phyloP scores from a whole-genome alignment of 2,329 filamentous ascomycete species.

The Sordariomycetes sp. region DNA sequence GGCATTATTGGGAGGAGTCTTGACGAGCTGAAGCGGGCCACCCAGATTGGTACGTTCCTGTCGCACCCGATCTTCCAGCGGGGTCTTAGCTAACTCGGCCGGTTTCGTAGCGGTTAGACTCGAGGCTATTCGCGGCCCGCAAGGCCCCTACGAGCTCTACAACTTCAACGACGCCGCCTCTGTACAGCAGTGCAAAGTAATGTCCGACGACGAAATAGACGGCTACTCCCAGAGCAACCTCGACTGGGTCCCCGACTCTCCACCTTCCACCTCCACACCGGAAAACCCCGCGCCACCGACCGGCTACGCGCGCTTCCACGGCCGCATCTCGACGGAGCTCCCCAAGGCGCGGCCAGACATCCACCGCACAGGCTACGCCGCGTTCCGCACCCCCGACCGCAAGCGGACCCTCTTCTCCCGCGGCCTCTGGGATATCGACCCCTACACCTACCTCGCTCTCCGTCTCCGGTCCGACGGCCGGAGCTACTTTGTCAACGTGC shows the following conservation, averaged over 20 bases:
- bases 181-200: conserved; percentile 51
- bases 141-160: conserved; percentile 50
- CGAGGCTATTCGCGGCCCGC: conserved; percentile 54
- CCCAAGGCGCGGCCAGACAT: conserved; percentile 62
- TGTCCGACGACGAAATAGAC: conserved; percentile 78
- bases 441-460: conserved; percentile 76
- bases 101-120: conserved; percentile 44
- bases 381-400: conserved; percentile 72
- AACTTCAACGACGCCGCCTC: conserved; percentile 41
- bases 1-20: conserved; percentile 45
- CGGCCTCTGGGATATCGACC: conserved; percentile 77
- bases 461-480: conserved; percentile 83
- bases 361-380: conserved; percentile 74
- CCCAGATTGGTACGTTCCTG: conserved; percentile 34
- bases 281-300: conserved; percentile 4
- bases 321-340: conserved; percentile 74
- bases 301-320: conserved; percentile 68
- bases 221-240: conserved; percentile 68
- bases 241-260: conserved; percentile 38
- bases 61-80: background rate
- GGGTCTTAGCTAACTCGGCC: background rate
- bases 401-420: conserved; percentile 73
- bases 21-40: conserved; percentile 45
- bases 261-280: conserved; percentile 5
- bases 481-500: conserved; percentile 88